Percentiles rank a stretch among this genome's conserved stretches.
Evolutionary conservation across 129 eudicot species (phyloP).

Genomic region (Tagetes patula): DNA sequence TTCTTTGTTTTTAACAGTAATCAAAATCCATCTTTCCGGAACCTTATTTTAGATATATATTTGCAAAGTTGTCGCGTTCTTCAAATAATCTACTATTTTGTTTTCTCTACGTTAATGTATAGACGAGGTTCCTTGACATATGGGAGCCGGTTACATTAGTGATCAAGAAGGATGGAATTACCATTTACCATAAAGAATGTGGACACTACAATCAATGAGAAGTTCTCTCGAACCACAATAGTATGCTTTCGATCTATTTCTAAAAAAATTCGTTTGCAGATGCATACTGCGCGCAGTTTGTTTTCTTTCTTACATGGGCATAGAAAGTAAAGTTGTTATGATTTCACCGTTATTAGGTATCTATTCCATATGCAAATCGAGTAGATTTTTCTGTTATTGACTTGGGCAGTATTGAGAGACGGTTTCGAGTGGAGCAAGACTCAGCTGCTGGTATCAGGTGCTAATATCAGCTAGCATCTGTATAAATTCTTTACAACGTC

Average conservation of each 20-base stretch:
- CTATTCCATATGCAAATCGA: constrained; percentile 58
- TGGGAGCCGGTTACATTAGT: constrained; percentile 86
- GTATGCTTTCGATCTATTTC: constrained; percentile 48
- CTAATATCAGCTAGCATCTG: background rate
- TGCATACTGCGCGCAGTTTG: background rate
- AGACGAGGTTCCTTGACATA: constrained; percentile 66
- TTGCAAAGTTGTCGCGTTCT: background rate
- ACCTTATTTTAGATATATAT: background rate
- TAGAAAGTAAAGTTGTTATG: background rate
- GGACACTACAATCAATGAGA: constrained; percentile 56
- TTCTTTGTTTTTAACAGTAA: background rate
- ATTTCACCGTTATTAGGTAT: constrained; percentile 47
- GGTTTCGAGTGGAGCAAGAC: constrained; percentile 56
- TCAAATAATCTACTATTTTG: background rate
- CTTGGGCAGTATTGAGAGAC: constrained; percentile 43
- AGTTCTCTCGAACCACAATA: constrained; percentile 51
- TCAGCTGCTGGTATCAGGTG: constrained; percentile 49
- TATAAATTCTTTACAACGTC: background rate
- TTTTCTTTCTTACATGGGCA: background rate
- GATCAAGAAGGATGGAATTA: constrained; percentile 78
- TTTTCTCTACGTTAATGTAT: constrained; percentile 21
- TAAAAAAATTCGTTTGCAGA: background rate
- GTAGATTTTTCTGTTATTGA: constrained; percentile 56
- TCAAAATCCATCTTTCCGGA: no score
- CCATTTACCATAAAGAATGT: constrained; percentile 72